These are phyloP conservation scores for Ricinus communis DNA, from an alignment of 345 rosid species.

Conservation along the genomic window DNA sequence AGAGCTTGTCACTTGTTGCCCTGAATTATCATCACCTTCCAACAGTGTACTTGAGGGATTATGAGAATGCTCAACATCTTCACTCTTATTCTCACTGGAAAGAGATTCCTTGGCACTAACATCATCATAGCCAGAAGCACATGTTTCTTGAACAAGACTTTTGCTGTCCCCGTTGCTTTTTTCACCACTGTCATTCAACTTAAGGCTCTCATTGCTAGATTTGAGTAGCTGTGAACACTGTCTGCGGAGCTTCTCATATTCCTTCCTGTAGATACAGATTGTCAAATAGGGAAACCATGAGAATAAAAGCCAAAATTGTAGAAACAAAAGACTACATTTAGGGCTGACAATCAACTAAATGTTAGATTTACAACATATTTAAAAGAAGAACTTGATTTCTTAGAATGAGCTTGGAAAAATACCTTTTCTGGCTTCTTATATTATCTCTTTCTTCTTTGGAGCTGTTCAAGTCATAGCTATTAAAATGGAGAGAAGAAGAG, in stretches of 20 bases:
- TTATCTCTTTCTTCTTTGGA: conserved; percentile 72
- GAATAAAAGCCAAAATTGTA: not conserved
- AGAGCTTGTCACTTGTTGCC: conserved; percentile 41
- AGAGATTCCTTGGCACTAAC: conserved; percentile 68
- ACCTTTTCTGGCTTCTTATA: conserved; percentile 72
- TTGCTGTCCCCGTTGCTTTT: conserved; percentile 32
- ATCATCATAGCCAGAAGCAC: conserved; percentile 68
- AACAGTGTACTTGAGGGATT: conserved; percentile 53
- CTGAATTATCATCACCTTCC: conserved; percentile 51
- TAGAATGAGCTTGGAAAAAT: conserved; percentile 4
- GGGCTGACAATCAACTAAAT: not conserved
- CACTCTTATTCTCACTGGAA: conserved; percentile 57
- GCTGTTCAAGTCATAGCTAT: conserved; percentile 78
- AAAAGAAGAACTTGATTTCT: conserved; percentile 8
- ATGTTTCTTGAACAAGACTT: conserved; percentile 48
- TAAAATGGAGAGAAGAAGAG: conserved; percentile 10
- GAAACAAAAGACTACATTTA: not conserved
- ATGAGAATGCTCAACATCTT: conserved; percentile 49
- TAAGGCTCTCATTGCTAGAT: conserved; percentile 35
- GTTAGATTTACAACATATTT: not conserved
- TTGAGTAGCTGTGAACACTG: conserved; percentile 57
- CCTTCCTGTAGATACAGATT: conserved; percentile 54
- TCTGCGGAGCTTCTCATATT: conserved; percentile 82
- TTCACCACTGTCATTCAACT: conserved; percentile 38
- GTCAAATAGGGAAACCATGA: conserved; percentile 5